Base-by-base conservation (phyloP, 805 yeast genomes). In the Nakazawaea sp. region DNA sequence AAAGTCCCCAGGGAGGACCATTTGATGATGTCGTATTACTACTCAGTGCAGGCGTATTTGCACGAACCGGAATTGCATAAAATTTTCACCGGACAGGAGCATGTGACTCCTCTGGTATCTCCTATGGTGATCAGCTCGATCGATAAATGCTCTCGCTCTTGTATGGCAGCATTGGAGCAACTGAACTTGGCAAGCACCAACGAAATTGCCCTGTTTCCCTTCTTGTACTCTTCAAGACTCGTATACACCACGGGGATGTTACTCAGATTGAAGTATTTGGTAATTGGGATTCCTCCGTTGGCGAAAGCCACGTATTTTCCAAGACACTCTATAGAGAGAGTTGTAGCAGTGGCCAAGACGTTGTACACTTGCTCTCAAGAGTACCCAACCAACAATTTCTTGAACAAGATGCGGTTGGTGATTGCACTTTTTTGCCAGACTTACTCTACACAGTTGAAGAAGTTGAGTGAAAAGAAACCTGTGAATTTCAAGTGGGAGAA, bases 161-260 rank as follows among this genome's bases (percentile, higher is more conserved):
- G 81, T 55, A 55, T 72, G 27, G 58, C 59, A 33, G 66, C 78
- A 2, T 59, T 75, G 41, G 66, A 64, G 35, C 72, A 66, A 48
- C 77, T 64, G 53, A 61, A 61, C 43, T 59, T 56, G 51, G 56
- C 73, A 40, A 46, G 66, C 2, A 59, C 61, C 5, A 65, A 59
- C n/a, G 59, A 64, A n/a, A 59, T 80, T 16, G 70, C 81, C 0
- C 55, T 68, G 2, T 60, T 74, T 40, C 89, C 89, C 4, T 55
- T 78, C 30, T 67, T 73, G 38, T 74, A 70, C 44, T 66, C 69
- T 23, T 62, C 81, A 2, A 61, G 85, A 45, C 61, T 77, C 26
- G 66, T 78, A n/a, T 78, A 78, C 48, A 75, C 81, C 1, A 74
- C 79, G 0, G 87, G 86, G 6, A 69, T 78, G 67, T 58, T 79